Evolutionary conservation across 768 basidiomycete species (phyloP).

Genomic region (Collybia nuda): DNA sequence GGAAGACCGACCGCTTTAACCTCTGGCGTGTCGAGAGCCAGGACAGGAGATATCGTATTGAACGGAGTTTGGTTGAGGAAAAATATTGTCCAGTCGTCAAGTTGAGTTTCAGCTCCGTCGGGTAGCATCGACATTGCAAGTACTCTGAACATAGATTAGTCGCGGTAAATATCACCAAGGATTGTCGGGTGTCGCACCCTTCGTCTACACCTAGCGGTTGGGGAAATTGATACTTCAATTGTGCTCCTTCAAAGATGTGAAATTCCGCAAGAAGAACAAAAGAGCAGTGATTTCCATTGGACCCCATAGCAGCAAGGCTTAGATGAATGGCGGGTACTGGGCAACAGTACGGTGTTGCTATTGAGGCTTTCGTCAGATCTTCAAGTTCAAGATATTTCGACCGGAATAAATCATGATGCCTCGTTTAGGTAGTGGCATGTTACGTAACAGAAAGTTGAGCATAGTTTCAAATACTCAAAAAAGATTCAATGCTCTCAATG

Average conservation of each 20-base stretch:
- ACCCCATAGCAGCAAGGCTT: constrained; percentile 40
- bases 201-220: constrained; percentile 93
- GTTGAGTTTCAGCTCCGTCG: constrained; percentile 92
- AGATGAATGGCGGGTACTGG: no score
- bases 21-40: constrained; percentile 66
- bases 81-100: constrained; percentile 98
- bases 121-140: constrained; percentile 98
- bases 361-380: no score
- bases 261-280: constrained; percentile 98
- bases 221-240: constrained; percentile 94
- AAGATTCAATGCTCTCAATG: no score
- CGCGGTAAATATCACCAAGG: constrained; percentile 9
- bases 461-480: no score
- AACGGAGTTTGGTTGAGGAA: constrained; percentile 93
- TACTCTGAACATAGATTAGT: constrained; percentile 47
- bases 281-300: constrained; percentile 76
- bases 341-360: no score
- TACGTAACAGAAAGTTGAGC: no score
- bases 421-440: no score
- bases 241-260: constrained; percentile 93
- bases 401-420: no score
- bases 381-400: no score
- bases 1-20: constrained; percentile 33
- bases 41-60: constrained; percentile 82
- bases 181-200: constrained; percentile 53